These are phyloP conservation scores for Epicoccum sorghinum DNA, from an alignment of 2,329 filamentous ascomycete species.

Conservation along the genomic window DNA sequence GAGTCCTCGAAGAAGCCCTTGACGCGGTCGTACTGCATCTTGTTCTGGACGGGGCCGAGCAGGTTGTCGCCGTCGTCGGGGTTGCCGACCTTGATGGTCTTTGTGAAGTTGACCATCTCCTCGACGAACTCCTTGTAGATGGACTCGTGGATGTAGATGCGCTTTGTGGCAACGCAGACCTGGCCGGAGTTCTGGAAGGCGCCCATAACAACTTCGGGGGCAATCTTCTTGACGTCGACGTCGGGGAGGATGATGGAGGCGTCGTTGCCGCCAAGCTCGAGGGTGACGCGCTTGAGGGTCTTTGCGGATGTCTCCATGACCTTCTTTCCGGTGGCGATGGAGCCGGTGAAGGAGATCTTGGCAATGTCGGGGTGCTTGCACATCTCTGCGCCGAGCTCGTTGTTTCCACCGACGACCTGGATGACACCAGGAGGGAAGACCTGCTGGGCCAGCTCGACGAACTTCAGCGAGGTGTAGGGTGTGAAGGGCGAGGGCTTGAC, in stretches of 20 bases:
- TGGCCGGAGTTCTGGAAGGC: slow-evolving; percentile 65
- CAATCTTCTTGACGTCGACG: slow-evolving; percentile 60
- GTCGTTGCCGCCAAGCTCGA: slow-evolving; percentile 69
- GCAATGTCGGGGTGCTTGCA: slow-evolving; percentile 65
- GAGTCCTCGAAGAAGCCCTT: slow-evolving; percentile 63
- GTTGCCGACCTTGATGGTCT: slow-evolving; percentile 49
- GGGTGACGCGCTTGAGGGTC: slow-evolving; percentile 65
- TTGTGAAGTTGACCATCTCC: slow-evolving; percentile 55
- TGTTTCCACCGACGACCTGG: slow-evolving; percentile 65
- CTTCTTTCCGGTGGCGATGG: slow-evolving; percentile 64
- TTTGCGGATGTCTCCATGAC: slow-evolving; percentile 63
- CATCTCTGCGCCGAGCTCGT: slow-evolving; percentile 64
- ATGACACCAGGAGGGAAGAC: slow-evolving; percentile 69
- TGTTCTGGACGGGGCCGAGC: slow-evolving; percentile 68
- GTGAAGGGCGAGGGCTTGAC: slow-evolving; percentile 65
- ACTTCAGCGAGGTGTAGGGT: slow-evolving; percentile 64
- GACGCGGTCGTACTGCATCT: slow-evolving; percentile 68
- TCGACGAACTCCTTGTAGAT: slow-evolving; percentile 47
- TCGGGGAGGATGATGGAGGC: slow-evolving; percentile 65
- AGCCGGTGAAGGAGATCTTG: slow-evolving; percentile 70
- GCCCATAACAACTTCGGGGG: slow-evolving; percentile 57
- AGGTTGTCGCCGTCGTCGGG: slow-evolving; percentile 52
- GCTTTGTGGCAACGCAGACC: slow-evolving; percentile 45
- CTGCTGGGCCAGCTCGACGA: slow-evolving; percentile 63
- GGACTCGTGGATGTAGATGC: slow-evolving; percentile 48